Percentiles rank a stretch among this genome's conserved stretches.
Evolutionary conservation across 306 rosid genomes (phyloP).

Genomic region (Citrullus mucosospermus): DNA sequence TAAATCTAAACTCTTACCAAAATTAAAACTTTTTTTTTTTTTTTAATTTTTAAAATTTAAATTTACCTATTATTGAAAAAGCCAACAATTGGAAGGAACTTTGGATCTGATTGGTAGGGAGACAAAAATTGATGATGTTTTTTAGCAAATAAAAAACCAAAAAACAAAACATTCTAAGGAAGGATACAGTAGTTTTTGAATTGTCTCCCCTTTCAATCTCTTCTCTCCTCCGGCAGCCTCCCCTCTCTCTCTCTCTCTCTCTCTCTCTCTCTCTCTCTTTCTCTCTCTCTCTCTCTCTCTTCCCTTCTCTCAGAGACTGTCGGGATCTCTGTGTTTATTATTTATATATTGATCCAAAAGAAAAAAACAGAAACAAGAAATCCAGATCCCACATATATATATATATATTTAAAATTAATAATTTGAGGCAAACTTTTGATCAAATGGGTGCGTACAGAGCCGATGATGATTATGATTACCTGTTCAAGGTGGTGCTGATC

Average conservation of each 20-base stretch:
- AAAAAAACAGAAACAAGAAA: not conserved
- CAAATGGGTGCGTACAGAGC: conserved; percentile 71
- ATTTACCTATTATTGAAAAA: not conserved
- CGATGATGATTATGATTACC: conserved; percentile 67
- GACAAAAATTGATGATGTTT: not conserved
- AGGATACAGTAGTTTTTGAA: conserved; percentile 7
- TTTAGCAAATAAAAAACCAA: not conserved
- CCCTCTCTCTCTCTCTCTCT: not conserved
- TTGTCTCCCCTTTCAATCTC: not conserved
- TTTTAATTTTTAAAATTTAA: not conserved
- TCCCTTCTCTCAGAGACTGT: not conserved
- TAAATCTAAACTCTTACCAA: not conserved
- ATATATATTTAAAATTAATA: too few species aligned
- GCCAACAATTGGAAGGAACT: not conserved
- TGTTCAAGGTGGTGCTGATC: conserved; percentile 72
- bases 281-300: not conserved
- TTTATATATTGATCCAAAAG: not conserved
- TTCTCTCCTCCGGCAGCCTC: conserved; percentile 2
- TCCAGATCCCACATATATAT: not conserved
- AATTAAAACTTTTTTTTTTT: not conserved
- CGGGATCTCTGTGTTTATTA: not conserved
- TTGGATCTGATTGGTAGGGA: conserved; percentile 1
- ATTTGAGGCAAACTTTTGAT: too few species aligned
- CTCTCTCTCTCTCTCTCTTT: not conserved
- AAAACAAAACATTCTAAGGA: not conserved